Conservation (phyloP, 2,329 filamentous ascomycete genomes). For the Colletotrichum simmondsii region DNA sequence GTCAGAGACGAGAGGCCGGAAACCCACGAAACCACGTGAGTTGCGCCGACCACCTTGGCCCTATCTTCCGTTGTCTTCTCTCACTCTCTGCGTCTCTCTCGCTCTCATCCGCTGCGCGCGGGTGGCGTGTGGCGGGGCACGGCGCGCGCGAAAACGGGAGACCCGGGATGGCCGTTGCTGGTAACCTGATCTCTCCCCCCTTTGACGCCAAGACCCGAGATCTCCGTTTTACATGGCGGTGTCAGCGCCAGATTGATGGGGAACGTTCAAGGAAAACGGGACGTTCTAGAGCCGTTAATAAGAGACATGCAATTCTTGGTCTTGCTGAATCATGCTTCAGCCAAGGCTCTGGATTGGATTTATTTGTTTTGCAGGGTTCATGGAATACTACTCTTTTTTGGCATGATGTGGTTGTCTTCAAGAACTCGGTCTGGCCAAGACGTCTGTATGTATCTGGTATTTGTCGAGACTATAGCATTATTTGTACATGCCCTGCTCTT, state of each 20-base stretch:
- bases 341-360: neutral
- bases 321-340: neutral
- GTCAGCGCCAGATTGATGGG: neutral
- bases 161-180: neutral
- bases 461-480: neutral
- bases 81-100: too few relatives aligned
- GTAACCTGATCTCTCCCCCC: neutral
- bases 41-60: too few relatives aligned
- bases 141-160: neutral
- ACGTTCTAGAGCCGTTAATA: too few relatives aligned
- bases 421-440: neutral
- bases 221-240: neutral
- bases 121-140: neutral
- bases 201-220: slow-evolving; percentile 17
- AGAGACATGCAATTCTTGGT: too few relatives aligned
- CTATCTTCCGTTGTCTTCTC: too few relatives aligned
- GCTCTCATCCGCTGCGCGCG: neutral
- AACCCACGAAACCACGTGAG: neutral
- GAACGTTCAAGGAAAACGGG: too few relatives aligned
- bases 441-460: neutral
- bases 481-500: neutral
- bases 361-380: too few relatives aligned
- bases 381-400: neutral
- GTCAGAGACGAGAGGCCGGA: neutral
- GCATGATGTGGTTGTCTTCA: neutral